These are phyloP conservation scores for Penicillium sp. DNA, from an alignment of 2,329 filamentous ascomycete genomes.

Conservation along the genomic window DNA sequence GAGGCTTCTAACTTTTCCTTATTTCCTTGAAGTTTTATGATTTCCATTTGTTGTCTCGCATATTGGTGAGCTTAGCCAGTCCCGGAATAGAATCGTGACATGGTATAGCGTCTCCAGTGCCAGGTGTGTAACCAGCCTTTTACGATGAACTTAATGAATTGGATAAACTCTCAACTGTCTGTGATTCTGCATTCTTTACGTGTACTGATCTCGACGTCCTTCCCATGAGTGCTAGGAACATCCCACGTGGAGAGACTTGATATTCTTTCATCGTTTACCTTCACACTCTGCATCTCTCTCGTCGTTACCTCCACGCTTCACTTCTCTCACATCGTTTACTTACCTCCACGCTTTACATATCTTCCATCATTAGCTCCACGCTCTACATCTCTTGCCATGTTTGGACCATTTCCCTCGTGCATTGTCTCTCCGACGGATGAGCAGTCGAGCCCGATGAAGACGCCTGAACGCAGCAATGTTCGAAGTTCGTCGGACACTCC, in stretches of 20 bases:
- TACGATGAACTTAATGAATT: constrained; percentile 12
- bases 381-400: neutral
- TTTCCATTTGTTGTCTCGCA: constrained; percentile 22
- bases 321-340: no score
- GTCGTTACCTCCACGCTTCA: neutral
- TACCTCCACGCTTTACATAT: neutral
- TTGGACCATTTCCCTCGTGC: neutral
- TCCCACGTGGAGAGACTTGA: neutral
- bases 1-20: constrained; percentile 1
- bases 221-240: no score
- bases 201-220: neutral
- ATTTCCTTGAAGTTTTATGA: constrained; percentile 17
- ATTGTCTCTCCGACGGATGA: neutral
- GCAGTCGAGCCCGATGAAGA: neutral
- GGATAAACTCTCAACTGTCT: neutral
- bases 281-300: neutral
- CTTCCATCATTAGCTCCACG: neutral
- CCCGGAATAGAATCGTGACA: constrained; percentile 6
- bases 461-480: neutral
- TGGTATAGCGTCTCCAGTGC: constrained; percentile 7
- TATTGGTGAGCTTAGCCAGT: constrained; percentile 11
- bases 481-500: neutral
- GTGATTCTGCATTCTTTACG: neutral
- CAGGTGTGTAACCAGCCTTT: constrained; percentile 7
- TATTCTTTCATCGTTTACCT: neutral